These are phyloP conservation scores for Veloboletus limbatus DNA, from an alignment of 1,284 basidiomycete genomes.

Conservation along the genomic window DNA sequence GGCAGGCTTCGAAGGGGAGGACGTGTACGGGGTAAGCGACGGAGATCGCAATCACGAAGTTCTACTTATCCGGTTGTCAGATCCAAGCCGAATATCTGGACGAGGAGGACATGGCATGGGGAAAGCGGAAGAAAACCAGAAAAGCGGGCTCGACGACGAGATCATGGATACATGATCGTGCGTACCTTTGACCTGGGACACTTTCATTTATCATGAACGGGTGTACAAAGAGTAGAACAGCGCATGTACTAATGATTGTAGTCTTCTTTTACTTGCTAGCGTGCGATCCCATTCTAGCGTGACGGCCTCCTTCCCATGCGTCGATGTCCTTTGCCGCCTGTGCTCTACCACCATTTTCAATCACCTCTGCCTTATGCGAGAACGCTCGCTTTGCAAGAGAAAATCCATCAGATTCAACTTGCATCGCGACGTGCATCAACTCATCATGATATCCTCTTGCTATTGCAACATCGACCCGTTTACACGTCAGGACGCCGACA, in stretches of 20 bases:
- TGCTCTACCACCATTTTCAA: constrained; percentile 76
- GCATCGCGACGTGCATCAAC: constrained; percentile 42
- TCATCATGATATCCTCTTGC: constrained; percentile 66
- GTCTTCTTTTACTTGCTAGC: no score
- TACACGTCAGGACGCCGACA: constrained; percentile 93
- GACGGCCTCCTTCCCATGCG: no score
- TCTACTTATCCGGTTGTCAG: constrained; percentile 10
- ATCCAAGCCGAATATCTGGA: constrained; percentile 27
- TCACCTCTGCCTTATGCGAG: constrained; percentile 69
- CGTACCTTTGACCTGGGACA: no score
- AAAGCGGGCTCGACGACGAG: constrained; percentile 4
- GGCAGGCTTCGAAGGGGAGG: constrained; percentile 17
- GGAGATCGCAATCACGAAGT: no score
- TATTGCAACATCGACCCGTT: constrained; percentile 87
- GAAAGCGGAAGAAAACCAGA: constrained; percentile 11
- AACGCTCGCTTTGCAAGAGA: constrained; percentile 70
- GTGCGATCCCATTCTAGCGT: no score
- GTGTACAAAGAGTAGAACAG: no score
- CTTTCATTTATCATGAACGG: no score
- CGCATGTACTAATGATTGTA: no score
- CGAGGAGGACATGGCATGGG: constrained; percentile 31
- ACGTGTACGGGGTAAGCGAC: constrained; percentile 21
- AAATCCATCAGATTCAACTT: constrained; percentile 62
- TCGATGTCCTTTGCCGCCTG: constrained; percentile 60
- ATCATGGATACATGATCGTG: no score